phyloP scores from a whole-genome alignment of 2,329 filamentous ascomycete genomes.

The Aspergillus spinulosporus region DNA sequence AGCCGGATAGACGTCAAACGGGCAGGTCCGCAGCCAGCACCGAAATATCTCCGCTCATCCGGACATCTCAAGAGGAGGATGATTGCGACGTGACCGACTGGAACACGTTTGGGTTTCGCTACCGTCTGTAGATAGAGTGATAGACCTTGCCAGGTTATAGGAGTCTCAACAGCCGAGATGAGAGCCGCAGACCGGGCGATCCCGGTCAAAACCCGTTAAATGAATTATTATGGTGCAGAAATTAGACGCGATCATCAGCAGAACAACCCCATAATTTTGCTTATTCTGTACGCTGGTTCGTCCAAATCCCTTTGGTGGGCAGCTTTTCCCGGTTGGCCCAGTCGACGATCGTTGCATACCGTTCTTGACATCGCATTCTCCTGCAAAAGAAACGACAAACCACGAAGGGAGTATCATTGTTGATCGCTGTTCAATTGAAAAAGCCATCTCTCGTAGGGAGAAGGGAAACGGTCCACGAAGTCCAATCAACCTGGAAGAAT shows the following conservation, averaged over 20 bases:
- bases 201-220: background rate
- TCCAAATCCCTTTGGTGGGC: background rate
- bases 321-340: background rate
- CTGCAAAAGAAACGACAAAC: background rate
- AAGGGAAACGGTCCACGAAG: too few species aligned
- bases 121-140: slow-evolving; percentile 40
- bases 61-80: slow-evolving; percentile 43
- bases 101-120: slow-evolving; percentile 60
- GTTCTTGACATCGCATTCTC: background rate
- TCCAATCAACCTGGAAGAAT: too few species aligned
- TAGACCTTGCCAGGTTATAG: background rate
- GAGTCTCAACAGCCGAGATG: slow-evolving; percentile 2
- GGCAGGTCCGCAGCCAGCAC: background rate
- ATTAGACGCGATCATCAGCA: background rate
- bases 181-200: slow-evolving; percentile 2
- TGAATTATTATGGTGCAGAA: background rate
- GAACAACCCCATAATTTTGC: background rate
- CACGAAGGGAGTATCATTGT: background rate
- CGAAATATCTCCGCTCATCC: slow-evolving; percentile 31
- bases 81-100: slow-evolving; percentile 61
- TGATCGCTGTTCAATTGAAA: background rate
- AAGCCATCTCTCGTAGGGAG: background rate
- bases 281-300: background rate
- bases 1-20: slow-evolving; percentile 33
- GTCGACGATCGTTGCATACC: background rate